phyloP scores from a whole-genome alignment of 2,329 filamentous ascomycete species.

The Tolypocladium tundrense region DNA sequence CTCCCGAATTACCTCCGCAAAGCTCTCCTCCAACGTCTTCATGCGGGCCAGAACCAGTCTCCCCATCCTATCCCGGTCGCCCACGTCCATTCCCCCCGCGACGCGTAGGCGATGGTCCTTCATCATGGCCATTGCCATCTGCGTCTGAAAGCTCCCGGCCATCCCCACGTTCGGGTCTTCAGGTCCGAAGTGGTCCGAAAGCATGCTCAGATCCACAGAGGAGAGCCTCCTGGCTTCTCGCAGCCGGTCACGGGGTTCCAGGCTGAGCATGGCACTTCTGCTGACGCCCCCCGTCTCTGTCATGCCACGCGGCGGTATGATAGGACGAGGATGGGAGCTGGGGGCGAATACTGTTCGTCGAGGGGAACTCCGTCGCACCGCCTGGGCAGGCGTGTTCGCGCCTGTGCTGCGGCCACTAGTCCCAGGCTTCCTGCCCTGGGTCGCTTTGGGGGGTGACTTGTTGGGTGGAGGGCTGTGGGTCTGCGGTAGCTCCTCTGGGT shows the following conservation, averaged over 20 bases:
- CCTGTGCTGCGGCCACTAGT: slow-evolving; percentile 22
- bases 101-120: slow-evolving; percentile 42
- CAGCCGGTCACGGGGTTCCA: slow-evolving; percentile 33
- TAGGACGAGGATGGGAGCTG: slow-evolving; percentile 46
- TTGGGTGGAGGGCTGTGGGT: slow-evolving; percentile 30
- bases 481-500: slow-evolving; percentile 44
- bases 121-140: slow-evolving; percentile 65
- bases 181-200: slow-evolving; percentile 56
- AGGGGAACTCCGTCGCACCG: slow-evolving; percentile 34
- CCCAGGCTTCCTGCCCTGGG: slow-evolving; percentile 23
- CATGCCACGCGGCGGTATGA: slow-evolving; percentile 33
- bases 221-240: slow-evolving; percentile 36
- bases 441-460: slow-evolving; percentile 26
- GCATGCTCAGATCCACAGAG: slow-evolving; percentile 62
- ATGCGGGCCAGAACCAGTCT: slow-evolving; percentile 79
- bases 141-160: slow-evolving; percentile 69
- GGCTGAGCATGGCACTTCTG: slow-evolving; percentile 37
- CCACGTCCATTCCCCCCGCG: slow-evolving; percentile 23
- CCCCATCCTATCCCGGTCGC: slow-evolving; percentile 58
- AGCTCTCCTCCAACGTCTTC: slow-evolving; percentile 87
- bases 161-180: slow-evolving; percentile 53
- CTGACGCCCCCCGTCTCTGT: slow-evolving; percentile 24
- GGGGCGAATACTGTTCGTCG: slow-evolving; percentile 30
- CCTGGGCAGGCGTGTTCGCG: slow-evolving; percentile 19
- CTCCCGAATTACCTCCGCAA: slow-evolving; percentile 76